These are phyloP conservation scores for Apostasia shenzhenica DNA, from an alignment of 106 monocot genomes.

Conservation along the genomic window DNA sequence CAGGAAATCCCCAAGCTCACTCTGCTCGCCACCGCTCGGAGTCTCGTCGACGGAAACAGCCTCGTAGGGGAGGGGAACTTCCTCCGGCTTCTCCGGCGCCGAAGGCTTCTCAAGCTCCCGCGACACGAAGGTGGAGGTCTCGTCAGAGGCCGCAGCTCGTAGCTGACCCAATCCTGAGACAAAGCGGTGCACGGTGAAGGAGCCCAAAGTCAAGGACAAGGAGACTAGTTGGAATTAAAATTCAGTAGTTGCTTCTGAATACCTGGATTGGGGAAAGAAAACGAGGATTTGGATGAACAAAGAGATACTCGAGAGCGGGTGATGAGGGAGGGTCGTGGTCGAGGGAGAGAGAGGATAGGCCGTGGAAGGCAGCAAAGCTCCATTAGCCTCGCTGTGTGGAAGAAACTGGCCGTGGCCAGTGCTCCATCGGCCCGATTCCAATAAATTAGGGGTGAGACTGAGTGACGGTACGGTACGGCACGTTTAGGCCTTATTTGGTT, in stretches of 20 bases:
- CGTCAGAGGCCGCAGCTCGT: background rate
- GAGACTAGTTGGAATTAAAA: background rate
- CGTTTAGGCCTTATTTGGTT: too few species aligned
- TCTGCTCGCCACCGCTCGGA: background rate
- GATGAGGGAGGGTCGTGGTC: background rate
- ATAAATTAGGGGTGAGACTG: too few species aligned
- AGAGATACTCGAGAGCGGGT: background rate
- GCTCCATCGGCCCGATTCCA: too few species aligned
- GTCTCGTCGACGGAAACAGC: background rate
- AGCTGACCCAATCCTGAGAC: background rate
- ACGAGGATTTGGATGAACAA: background rate
- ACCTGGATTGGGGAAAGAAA: background rate
- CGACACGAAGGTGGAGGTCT: constrained; percentile 1
- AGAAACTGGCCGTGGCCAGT: background rate
- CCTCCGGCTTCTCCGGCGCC: background rate
- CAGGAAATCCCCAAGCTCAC: constrained; percentile 1
- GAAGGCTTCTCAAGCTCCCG: background rate
- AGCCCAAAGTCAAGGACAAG: background rate
- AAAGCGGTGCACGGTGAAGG: background rate
- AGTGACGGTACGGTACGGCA: too few species aligned
- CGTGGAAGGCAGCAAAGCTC: background rate
- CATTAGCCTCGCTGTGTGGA: background rate
- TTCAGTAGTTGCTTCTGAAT: background rate
- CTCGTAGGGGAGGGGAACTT: background rate
- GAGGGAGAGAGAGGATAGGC: background rate